Percentiles rank a stretch among this genome's conserved stretches.
Evolutionary conservation across 2,329 filamentous ascomycete genomes (phyloP).

Genomic region (Diaporthe ilicicola): DNA sequence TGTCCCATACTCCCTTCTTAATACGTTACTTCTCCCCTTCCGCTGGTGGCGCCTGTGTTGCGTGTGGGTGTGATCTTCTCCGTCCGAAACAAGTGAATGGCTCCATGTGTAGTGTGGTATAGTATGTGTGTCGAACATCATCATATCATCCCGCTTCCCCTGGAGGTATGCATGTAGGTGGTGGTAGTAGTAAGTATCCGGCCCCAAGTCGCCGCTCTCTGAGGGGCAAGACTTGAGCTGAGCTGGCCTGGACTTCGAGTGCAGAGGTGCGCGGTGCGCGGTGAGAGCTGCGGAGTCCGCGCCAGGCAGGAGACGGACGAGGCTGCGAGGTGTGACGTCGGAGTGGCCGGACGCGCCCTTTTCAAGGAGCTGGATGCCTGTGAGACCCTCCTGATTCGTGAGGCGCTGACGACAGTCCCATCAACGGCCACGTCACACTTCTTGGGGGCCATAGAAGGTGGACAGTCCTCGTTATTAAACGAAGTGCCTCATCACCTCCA

Average conservation of each 20-base stretch:
- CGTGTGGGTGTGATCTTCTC: neutral
- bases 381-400: neutral
- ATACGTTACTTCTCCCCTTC: neutral
- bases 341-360: neutral
- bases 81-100: slow-evolving; percentile 10
- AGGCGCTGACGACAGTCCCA: neutral
- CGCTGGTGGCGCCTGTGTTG: slow-evolving; percentile 9
- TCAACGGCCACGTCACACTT: neutral
- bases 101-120: slow-evolving; percentile 5
- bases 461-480: neutral
- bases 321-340: slow-evolving; percentile 1
- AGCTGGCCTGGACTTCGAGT: neutral
- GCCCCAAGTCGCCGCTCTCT: neutral
- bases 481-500: neutral
- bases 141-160: slow-evolving; percentile 20
- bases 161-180: slow-evolving; percentile 25
- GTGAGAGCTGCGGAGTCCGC: neutral
- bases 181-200: neutral
- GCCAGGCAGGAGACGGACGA: neutral
- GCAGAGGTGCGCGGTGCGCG: neutral
- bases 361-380: neutral
- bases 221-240: neutral
- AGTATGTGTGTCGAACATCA: slow-evolving; percentile 21
- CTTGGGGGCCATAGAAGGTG: neutral
- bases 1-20: slow-evolving; percentile 15